A percentile compares a stretch with the other conserved stretches of the same genome.
These are phyloP conservation scores for Globisporangium nunn DNA, from an alignment of 352 stramenopile species.

Conservation along the genomic window DNA sequence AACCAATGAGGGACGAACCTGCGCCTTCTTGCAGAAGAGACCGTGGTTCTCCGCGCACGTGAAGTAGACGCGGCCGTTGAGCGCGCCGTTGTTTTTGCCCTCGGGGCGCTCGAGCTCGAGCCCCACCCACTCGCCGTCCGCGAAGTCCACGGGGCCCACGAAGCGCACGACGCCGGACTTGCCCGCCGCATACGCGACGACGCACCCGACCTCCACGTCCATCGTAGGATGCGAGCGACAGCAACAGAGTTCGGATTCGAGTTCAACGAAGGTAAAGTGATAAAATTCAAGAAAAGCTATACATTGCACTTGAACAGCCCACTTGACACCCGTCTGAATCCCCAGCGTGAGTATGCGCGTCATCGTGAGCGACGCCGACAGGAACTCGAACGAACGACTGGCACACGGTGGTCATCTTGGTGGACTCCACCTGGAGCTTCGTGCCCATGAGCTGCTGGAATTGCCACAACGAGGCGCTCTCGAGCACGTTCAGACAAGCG, in stretches of 20 bases:
- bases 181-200: conserved; percentile 58
- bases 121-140: conserved; percentile 73
- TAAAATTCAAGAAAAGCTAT: too few relatives aligned
- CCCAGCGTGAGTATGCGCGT: too few relatives aligned
- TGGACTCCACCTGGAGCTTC: too few relatives aligned
- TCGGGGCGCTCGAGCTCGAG: conserved; percentile 74
- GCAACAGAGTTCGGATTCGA: too few relatives aligned
- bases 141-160: conserved; percentile 70
- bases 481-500: too few relatives aligned
- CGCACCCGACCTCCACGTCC: conserved; percentile 52
- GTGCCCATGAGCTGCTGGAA: too few relatives aligned
- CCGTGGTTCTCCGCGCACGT: conserved; percentile 59
- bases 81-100: conserved; percentile 81
- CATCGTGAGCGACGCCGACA: too few relatives aligned
- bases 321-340: too few relatives aligned
- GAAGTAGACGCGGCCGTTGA: conserved; percentile 82
- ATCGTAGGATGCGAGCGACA: background rate
- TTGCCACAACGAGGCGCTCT: too few relatives aligned
- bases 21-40: conserved; percentile 62
- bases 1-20: conserved; percentile 9
- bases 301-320: too few relatives aligned
- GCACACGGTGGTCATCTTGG: too few relatives aligned
- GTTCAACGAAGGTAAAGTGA: background rate
- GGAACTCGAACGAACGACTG: too few relatives aligned
- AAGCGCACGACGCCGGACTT: conserved; percentile 73